phyloP scores from a whole-genome alignment of 2,329 filamentous ascomycete genomes.

The Paecilomyces sp. region DNA sequence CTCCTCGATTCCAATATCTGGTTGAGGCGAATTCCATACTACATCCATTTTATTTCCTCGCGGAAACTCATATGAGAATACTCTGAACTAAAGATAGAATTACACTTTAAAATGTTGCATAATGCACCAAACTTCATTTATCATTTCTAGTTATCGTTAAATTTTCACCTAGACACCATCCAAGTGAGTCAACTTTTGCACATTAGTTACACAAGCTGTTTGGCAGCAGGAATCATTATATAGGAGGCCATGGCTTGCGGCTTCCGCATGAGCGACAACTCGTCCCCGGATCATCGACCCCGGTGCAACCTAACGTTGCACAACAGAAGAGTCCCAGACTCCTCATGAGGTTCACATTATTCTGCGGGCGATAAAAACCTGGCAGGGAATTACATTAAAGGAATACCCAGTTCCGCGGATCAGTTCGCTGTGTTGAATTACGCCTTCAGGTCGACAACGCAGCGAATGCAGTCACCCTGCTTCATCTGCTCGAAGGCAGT shows the following conservation, averaged over 20 bases:
- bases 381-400: not conserved
- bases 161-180: not conserved
- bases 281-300: not conserved
- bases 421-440: constrained; percentile 1
- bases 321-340: not conserved
- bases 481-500: constrained; percentile 90
- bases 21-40: not conserved
- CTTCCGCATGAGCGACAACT: not conserved
- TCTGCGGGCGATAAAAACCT: not conserved
- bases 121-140: not conserved
- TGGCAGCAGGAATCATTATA: not conserved
- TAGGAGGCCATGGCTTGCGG: not conserved
- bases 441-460: constrained; percentile 65
- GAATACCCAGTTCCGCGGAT: not conserved
- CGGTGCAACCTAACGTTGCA: not conserved
- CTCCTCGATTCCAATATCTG: not conserved
- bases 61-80: not conserved
- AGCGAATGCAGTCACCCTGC: constrained; percentile 91
- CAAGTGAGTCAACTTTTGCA: not conserved
- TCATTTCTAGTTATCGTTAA: not conserved
- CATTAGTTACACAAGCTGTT: not conserved
- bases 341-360: not conserved
- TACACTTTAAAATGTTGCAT: not conserved
- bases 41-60: not conserved
- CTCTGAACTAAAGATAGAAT: not conserved